Percentiles rank a stretch among this genome's conserved stretches.
Conservation (phyloP, 148 eudicot genomes). For the Rhododendron simsii region DNA sequence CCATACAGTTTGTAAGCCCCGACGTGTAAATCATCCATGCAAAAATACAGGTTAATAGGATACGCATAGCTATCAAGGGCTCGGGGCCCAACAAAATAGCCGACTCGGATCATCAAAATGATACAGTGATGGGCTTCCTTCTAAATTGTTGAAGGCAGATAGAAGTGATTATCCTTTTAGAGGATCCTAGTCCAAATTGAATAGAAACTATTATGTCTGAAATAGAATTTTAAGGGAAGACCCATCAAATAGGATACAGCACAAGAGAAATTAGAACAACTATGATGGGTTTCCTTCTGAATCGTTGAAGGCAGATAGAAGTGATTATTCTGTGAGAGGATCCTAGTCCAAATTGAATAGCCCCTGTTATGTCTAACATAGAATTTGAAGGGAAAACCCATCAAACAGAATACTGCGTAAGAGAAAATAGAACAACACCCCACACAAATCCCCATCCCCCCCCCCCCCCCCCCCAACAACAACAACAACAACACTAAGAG, state of each 20-base stretch:
- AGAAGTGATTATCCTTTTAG: not conserved
- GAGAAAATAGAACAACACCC: not conserved
- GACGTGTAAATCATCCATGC: not conserved
- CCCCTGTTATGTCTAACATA: not conserved
- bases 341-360: not conserved
- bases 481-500: not conserved
- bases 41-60: not conserved
- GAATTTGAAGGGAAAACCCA: not conserved
- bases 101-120: not conserved
- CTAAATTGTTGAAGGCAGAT: not conserved
- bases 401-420: not conserved
- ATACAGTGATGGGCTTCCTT: not conserved
- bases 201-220: not conserved
- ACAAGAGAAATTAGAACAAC: too few species aligned
- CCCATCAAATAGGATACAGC: not conserved
- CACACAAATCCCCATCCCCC: too few species aligned
- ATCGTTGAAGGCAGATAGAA: not conserved
- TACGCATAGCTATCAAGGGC: not conserved
- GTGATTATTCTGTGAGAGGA: not conserved
- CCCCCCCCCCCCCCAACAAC: not conserved
- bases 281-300: not conserved
- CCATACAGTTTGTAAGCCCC: not conserved
- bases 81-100: not conserved
- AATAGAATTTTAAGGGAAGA: not conserved
- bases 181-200: not conserved